A percentile compares a stretch with the other conserved stretches of the same genome.
These are phyloP conservation scores for Vigna trinervia DNA, from an alignment of 306 rosid genomes.

Conservation along the genomic window DNA sequence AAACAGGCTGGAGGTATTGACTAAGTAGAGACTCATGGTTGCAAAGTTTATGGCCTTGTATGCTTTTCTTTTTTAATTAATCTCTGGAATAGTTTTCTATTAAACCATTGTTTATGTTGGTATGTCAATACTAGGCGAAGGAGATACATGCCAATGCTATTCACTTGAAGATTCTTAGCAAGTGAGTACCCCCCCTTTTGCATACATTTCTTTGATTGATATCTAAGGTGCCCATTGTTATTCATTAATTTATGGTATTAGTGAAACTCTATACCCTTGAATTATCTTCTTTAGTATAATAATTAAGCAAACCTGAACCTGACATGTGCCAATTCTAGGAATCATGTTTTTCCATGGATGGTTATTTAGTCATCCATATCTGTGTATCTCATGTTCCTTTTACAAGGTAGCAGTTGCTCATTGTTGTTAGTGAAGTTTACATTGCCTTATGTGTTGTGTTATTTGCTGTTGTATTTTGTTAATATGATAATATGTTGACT, in stretches of 20 bases:
- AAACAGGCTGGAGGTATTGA: constrained; percentile 82
- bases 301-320: constrained; percentile 1
- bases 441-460: background rate
- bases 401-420: background rate
- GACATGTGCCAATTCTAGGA: background rate
- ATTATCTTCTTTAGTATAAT: background rate
- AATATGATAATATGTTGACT: background rate
- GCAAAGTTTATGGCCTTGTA: background rate
- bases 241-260: background rate
- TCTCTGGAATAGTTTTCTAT: constrained; percentile 15
- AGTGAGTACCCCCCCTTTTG: constrained; percentile 59
- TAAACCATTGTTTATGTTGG: constrained; percentile 41
- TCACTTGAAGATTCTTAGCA: constrained; percentile 80
- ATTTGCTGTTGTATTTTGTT: background rate
- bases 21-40: constrained; percentile 21
- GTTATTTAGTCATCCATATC: background rate
- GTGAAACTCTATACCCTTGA: background rate
- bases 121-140: constrained; percentile 63
- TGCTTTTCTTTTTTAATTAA: constrained; percentile 1
- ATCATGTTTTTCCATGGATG: constrained; percentile 15
- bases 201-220: background rate
- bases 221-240: background rate
- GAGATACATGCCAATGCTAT: constrained; percentile 85
- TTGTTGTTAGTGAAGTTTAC: constrained; percentile 2
- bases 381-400: background rate